Conservation (phyloP, 2,329 filamentous ascomycete species). For the Arthroderma sp. region DNA sequence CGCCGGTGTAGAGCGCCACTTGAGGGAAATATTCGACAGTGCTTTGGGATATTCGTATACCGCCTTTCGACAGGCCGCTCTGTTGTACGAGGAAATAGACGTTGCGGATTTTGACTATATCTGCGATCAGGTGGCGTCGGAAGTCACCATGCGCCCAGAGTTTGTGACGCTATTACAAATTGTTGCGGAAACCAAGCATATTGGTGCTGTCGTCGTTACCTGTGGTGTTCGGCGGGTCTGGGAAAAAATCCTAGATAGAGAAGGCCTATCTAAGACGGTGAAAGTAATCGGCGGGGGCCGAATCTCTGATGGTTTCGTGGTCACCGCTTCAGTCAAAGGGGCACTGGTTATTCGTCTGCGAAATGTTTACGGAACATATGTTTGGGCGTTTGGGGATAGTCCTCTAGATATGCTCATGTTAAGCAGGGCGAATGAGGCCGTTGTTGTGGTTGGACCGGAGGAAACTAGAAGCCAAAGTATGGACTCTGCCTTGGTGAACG, state of each 20-base stretch:
- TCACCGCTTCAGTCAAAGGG: constrained; percentile 41
- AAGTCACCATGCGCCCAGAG: constrained; percentile 35
- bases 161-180: constrained; percentile 33
- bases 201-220: constrained; percentile 41
- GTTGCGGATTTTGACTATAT: constrained; percentile 30
- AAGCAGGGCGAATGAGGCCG: constrained; percentile 36
- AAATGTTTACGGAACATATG: constrained; percentile 21
- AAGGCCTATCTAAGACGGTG: constrained; percentile 30
- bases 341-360: constrained; percentile 33
- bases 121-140: constrained; percentile 34
- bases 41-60: constrained; percentile 38
- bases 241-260: constrained; percentile 39
- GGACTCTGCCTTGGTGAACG: constrained; percentile 32
- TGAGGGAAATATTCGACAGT: constrained; percentile 37
- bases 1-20: constrained; percentile 4
- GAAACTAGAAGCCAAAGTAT: constrained; percentile 38
- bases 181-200: constrained; percentile 19
- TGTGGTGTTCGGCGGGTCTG: constrained; percentile 42
- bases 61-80: constrained; percentile 41
- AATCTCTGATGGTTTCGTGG: constrained; percentile 35
- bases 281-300: constrained; percentile 42
- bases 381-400: constrained; percentile 50
- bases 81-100: constrained; percentile 39
- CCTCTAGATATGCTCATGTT: constrained; percentile 47
- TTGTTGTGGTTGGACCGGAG: constrained; percentile 43